A percentile compares a stretch with the other conserved stretches of the same genome.
phyloP scores from a whole-genome alignment of 257 asterid genomes.

The Capsicum chinense region DNA sequence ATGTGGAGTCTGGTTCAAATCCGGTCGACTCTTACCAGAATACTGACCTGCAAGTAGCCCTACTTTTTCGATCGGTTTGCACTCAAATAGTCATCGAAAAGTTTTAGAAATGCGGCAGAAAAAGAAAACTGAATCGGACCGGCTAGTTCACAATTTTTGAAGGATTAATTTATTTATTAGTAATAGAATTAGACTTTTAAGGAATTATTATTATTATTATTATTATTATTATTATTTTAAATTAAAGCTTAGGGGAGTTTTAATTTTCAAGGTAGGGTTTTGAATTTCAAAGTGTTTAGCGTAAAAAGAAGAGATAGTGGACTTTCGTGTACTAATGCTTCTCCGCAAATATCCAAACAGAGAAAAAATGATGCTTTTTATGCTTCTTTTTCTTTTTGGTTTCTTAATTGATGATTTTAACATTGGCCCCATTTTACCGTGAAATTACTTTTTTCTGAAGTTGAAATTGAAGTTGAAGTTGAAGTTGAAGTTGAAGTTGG shows the following conservation, averaged over 20 bases:
- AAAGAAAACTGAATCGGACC: slow-evolving; percentile 36
- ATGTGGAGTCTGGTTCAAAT: slow-evolving; percentile 48
- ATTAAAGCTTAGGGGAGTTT: background rate
- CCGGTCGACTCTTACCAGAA: slow-evolving; percentile 52
- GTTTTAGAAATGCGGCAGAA: slow-evolving; percentile 51
- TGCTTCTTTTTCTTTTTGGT: background rate
- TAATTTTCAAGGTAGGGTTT: slow-evolving; percentile 10
- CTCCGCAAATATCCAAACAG: background rate
- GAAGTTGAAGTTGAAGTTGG: no score
- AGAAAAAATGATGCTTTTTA: background rate
- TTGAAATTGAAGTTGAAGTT: no score
- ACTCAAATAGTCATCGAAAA: slow-evolving; percentile 49
- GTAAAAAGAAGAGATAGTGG: background rate
- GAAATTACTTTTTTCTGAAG: no score
- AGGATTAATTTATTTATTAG: background rate
- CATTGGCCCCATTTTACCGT: no score
- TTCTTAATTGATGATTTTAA: background rate
- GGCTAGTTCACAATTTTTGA: slow-evolving; percentile 35
- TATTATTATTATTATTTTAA: background rate
- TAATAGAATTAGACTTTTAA: background rate
- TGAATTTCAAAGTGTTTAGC: background rate
- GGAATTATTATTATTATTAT: background rate
- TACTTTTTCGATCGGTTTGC: slow-evolving; percentile 41
- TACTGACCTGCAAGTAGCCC: slow-evolving; percentile 55
- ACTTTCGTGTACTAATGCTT: background rate